phyloP scores from a whole-genome alignment of 805 yeast species.

The Barnettozyma salicaria region DNA sequence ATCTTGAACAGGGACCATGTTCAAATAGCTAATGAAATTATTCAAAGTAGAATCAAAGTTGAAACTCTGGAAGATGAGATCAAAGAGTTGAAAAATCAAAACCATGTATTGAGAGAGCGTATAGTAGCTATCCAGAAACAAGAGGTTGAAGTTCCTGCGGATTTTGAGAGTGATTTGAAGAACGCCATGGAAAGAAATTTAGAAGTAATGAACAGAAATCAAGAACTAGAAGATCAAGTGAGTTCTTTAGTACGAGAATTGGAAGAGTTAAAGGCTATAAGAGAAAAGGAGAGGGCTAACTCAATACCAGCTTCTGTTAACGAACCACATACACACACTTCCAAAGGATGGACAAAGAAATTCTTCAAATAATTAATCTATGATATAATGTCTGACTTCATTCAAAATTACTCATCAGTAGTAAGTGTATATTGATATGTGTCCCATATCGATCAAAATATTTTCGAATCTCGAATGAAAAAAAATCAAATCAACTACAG shows the following conservation, averaged over 20 bases:
- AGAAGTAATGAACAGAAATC: conserved; percentile 61
- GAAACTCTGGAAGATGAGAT: conserved; percentile 78
- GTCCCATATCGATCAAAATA: conserved; percentile 8
- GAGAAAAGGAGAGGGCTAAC: neutral
- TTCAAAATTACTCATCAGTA: neutral
- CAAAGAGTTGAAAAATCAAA: conserved; percentile 45
- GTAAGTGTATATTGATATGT: conserved; percentile 7
- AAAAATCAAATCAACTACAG: too few species aligned
- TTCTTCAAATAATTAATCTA: conserved; percentile 15
- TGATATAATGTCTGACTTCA: neutral
- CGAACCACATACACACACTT: conserved; percentile 1
- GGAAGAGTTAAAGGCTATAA: conserved; percentile 28
- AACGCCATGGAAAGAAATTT: conserved; percentile 54
- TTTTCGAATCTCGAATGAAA: too few species aligned
- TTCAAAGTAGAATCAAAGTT: conserved; percentile 64
- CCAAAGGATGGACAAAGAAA: conserved; percentile 21
- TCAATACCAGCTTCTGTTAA: conserved; percentile 2
- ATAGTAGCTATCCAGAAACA: conserved; percentile 27
- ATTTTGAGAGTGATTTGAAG: conserved; percentile 46
- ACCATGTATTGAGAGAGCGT: conserved; percentile 39
- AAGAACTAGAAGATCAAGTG: conserved; percentile 49
- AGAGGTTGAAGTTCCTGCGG: conserved; percentile 33
- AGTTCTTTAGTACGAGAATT: conserved; percentile 37
- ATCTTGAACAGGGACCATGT: conserved; percentile 77
- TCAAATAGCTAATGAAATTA: conserved; percentile 81